These are phyloP conservation scores for Ophiocordyceps robertsii DNA, from an alignment of 2,329 filamentous ascomycete genomes.

Conservation along the genomic window DNA sequence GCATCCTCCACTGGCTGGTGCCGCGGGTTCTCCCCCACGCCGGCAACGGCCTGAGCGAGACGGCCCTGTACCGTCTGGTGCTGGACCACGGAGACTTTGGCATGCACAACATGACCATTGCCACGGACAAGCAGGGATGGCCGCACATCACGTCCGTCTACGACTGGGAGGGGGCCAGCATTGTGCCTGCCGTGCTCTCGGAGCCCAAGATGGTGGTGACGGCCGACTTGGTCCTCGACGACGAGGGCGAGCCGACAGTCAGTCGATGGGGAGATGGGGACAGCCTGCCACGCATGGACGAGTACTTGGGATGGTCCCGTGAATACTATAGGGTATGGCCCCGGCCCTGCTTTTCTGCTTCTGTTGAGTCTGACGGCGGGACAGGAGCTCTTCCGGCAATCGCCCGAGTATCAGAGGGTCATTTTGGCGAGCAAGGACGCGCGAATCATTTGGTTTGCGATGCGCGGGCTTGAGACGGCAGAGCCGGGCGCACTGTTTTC, in stretches of 20 bases:
- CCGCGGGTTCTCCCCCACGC: constrained; percentile 8
- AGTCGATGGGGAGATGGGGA: constrained; percentile 8
- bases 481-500: too few relatives aligned
- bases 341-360: neutral
- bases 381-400: constrained; percentile 1
- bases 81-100: constrained; percentile 20
- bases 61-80: constrained; percentile 14
- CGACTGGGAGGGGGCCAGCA: constrained; percentile 16
- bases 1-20: constrained; percentile 13
- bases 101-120: constrained; percentile 15
- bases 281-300: constrained; percentile 3
- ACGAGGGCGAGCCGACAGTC: constrained; percentile 8
- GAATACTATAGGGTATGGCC: constrained; percentile 12
- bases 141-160: constrained; percentile 14
- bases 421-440: constrained; percentile 13
- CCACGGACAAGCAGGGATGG: constrained; percentile 1
- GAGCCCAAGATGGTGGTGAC: constrained; percentile 7
- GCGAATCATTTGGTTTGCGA: constrained; percentile 14
- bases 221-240: constrained; percentile 6
- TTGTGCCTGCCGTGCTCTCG: constrained; percentile 16
- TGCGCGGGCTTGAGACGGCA: constrained; percentile 1
- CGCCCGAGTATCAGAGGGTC: constrained; percentile 1
- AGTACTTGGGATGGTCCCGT: constrained; percentile 10
- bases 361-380: neutral
- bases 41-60: neutral